phyloP scores from a whole-genome alignment of 352 stramenopile genomes.

The Blastocystis sp. region DNA sequence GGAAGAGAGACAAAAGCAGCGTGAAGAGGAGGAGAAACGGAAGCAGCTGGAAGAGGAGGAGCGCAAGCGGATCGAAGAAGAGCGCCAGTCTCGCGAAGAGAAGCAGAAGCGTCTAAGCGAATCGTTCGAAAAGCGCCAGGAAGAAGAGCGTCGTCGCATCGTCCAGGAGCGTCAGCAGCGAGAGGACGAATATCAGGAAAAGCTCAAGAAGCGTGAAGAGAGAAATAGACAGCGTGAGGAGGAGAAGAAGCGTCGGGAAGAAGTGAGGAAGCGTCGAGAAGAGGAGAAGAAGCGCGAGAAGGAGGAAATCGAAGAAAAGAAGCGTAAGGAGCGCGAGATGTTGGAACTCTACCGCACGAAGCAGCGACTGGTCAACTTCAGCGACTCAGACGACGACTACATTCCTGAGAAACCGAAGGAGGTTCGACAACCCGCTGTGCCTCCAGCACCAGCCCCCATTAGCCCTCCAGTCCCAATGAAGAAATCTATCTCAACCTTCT shows the following conservation, averaged over 20 bases:
- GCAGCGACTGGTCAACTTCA: constrained; percentile 1
- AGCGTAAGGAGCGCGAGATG: not conserved
- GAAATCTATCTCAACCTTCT: not conserved
- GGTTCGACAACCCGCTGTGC: not conserved
- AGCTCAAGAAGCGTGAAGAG: not conserved
- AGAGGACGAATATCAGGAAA: not conserved
- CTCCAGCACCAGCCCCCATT: not conserved
- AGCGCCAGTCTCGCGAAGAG: not conserved
- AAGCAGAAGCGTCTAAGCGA: not conserved
- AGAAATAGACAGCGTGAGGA: not conserved
- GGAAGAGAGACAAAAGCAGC: not conserved
- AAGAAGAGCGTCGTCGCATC: not conserved
- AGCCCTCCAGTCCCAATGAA: no score
- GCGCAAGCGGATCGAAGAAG: not conserved
- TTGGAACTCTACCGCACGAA: constrained; percentile 13
- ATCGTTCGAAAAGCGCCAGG: not conserved
- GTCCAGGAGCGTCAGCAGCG: not conserved
- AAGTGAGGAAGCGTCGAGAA: not conserved
- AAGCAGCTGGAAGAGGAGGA: not conserved
- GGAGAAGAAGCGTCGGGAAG: not conserved
- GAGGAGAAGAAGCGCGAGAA: not conserved
- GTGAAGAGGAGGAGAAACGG: not conserved
- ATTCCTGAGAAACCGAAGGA: not conserved
- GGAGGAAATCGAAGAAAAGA: not conserved
- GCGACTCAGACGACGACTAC: not conserved